These are phyloP conservation scores for Microcos paniculata DNA, from an alignment of 345 rosid genomes.

Conservation along the genomic window DNA sequence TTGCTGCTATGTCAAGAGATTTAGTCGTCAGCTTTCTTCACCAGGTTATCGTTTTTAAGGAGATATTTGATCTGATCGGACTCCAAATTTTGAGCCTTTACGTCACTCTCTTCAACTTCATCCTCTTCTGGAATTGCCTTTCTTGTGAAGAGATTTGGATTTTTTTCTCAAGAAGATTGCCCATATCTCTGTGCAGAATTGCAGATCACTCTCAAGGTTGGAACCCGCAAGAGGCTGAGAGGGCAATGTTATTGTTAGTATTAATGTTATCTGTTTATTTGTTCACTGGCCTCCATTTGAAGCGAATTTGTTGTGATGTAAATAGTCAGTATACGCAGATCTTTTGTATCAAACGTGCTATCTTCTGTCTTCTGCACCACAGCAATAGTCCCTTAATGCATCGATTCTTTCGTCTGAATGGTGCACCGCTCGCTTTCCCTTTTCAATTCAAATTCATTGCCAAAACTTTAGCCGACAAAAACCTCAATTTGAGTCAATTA, in stretches of 20 bases:
- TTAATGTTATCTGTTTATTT: neutral
- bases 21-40: neutral
- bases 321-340: neutral
- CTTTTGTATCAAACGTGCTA: neutral
- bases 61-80: too few relatives aligned
- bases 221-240: slow-evolving; percentile 3
- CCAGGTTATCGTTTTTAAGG: neutral
- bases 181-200: neutral
- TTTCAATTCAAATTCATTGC: neutral
- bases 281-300: neutral
- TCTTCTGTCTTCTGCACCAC: neutral
- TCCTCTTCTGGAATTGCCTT: neutral
- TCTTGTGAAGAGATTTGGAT: neutral
- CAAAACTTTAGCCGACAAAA: neutral
- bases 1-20: neutral
- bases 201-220: neutral
- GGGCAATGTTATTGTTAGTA: neutral
- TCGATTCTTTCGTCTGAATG: neutral
- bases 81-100: neutral
- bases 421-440: too few relatives aligned
- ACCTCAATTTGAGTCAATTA: neutral
- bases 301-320: neutral
- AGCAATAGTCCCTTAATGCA: too few relatives aligned
- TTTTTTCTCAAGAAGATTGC: neutral
- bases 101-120: neutral